These are phyloP conservation scores for Hibiscus syriacus DNA, from an alignment of 345 rosid genomes.

Conservation along the genomic window DNA sequence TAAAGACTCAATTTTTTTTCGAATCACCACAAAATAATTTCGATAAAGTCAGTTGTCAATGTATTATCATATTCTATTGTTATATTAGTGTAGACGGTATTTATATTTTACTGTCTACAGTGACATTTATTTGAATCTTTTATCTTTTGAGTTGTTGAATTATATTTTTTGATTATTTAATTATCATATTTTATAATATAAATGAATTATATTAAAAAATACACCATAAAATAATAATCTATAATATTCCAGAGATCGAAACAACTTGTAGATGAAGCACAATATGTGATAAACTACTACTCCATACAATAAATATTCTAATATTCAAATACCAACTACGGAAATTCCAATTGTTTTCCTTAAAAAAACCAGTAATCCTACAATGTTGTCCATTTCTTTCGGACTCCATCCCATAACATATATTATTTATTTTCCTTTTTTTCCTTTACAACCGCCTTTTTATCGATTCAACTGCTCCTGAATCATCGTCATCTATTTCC, in stretches of 20 bases:
- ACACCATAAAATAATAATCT: not conserved
- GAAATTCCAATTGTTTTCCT: constrained; percentile 1
- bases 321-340: not conserved
- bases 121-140: too few relatives aligned
- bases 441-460: constrained; percentile 11
- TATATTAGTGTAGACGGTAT: too few relatives aligned
- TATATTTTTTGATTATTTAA: too few relatives aligned
- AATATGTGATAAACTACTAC: not conserved
- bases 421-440: too few relatives aligned
- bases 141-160: too few relatives aligned
- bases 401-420: not conserved
- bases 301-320: not conserved
- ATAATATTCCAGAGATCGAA: not conserved
- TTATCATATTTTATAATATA: too few relatives aligned
- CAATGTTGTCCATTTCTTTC: not conserved
- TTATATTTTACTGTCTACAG: too few relatives aligned
- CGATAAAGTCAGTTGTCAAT: too few relatives aligned
- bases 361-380: not conserved
- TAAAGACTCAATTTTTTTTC: too few relatives aligned
- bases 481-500: not conserved
- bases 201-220: too few relatives aligned
- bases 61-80: too few relatives aligned
- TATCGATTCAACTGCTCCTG: not conserved
- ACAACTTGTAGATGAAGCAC: not conserved
- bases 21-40: too few relatives aligned